Percentiles rank a stretch among this genome's conserved stretches.
Conservation (phyloP, 768 basidiomycete genomes). For the Omphalotus guepiniiformis region DNA sequence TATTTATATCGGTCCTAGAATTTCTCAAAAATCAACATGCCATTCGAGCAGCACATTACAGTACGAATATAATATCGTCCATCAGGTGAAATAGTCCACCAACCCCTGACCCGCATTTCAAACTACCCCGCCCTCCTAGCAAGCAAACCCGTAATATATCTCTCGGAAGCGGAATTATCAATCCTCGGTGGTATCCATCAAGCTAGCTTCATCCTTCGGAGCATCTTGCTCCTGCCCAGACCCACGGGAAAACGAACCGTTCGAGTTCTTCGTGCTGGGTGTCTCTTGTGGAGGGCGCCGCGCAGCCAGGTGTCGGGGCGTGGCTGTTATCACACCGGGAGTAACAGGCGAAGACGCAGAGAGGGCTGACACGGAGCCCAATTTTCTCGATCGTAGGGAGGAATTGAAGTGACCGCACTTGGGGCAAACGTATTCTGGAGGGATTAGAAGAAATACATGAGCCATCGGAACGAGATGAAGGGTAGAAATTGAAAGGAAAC, state of each 20-base stretch:
- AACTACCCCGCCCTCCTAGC: no score
- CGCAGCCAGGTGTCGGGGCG: neutral
- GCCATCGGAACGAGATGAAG: neutral
- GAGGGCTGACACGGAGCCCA: neutral
- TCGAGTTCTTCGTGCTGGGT: neutral
- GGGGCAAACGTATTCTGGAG: constrained; percentile 76
- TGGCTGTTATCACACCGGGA: neutral
- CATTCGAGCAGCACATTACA: no score
- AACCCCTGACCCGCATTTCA: no score
- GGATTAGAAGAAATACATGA: neutral
- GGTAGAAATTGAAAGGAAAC: neutral
- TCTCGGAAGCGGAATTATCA: no score
- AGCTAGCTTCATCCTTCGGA: neutral
- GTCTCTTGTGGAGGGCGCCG: constrained; percentile 2
- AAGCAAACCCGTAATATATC: no score
- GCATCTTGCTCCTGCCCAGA: no score
- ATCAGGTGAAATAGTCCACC: no score
- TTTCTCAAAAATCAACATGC: no score
- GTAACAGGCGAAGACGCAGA: neutral
- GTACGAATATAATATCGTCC: no score
- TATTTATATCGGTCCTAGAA: no score
- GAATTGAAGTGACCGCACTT: constrained; percentile 85
- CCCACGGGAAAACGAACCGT: no score
- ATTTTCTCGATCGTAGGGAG: constrained; percentile 33
- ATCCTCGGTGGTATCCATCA: constrained; percentile 4